Evolutionary conservation across 441 rosid species (phyloP), one percentile per base, ranked within the genome.

Genomic region (Biscutella laevigata): DNA sequence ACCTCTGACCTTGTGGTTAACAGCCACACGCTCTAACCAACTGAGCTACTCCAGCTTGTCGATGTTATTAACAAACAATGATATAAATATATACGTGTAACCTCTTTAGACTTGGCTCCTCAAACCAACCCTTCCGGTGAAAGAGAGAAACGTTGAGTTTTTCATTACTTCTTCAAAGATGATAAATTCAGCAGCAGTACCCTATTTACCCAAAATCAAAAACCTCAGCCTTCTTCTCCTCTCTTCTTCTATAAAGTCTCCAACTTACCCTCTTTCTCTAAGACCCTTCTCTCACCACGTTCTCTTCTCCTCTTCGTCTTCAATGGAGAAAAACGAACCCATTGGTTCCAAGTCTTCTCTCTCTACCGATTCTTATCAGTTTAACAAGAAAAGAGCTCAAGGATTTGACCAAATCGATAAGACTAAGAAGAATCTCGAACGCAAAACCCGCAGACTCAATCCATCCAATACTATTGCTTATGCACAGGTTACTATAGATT

Each of bases 401-500:
- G 98, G 96, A 5, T 62, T 56, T 16, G 87, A 86, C 37, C 63
- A 70, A 46, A 67, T 28, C 24, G 79, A 72, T 59, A 74, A 50
- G 35, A 56, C 76, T 24, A 84, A 68, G 70, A 77, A 69, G 60
- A 75, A 76, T 10, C 91, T 81, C 54, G 59, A 87, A 61, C 83
- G 83, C 1, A 66, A 66, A 80, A 57, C 61, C 20, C 75, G 88
- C 16, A 81, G 55, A 51, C 82, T 86, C 16, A 87, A 83, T 68
- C 92, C 96, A 27, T 73, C 73, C 25, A 87, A 88, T 61, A 87
- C 96, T 8, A 78, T 77, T 35, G 81, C 94, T 32, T 83, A 83
- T 44, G 90, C 80, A 4, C 97, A 86, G 82, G 91, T 89, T 40
- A 7, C 25, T 39, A 4, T 8, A 19, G 12, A 7, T 13, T 32